Percentiles rank a stretch among this genome's conserved stretches.
Conservation (phyloP, 768 basidiomycete species). For the Galerina sulciceps region DNA sequence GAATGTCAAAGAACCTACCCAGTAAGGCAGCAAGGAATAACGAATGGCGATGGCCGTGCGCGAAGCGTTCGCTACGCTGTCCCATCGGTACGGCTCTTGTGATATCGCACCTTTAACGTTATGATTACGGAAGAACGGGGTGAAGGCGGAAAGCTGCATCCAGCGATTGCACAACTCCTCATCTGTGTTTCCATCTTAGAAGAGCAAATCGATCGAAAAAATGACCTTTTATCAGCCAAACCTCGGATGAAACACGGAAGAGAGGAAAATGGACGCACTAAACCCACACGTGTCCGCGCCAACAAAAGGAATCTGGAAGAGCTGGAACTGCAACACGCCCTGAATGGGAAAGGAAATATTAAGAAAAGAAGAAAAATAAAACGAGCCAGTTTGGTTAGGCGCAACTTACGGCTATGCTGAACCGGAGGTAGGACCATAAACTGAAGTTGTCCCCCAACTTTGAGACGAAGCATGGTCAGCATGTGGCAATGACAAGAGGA, state of each 20-base stretch:
- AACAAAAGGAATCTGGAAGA: slow-evolving; percentile 84
- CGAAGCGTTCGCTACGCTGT: slow-evolving; percentile 75
- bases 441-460: slow-evolving; percentile 81
- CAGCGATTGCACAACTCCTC: slow-evolving; percentile 85
- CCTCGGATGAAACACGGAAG: slow-evolving; percentile 19
- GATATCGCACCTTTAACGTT: slow-evolving; percentile 65
- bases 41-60: slow-evolving; percentile 72
- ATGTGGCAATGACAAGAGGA: slow-evolving; percentile 13
- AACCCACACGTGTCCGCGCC: slow-evolving; percentile 81
- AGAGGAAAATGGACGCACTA: slow-evolving; percentile 34
- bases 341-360: slow-evolving; percentile 33
- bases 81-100: slow-evolving; percentile 87
- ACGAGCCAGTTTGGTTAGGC: slow-evolving; percentile 14
- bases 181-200: slow-evolving; percentile 61
- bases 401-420: slow-evolving; percentile 52
- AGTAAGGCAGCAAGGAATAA: slow-evolving; percentile 78
- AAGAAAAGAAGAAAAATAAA: neutral
- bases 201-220: neutral
- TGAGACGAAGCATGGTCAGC: slow-evolving; percentile 8
- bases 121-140: slow-evolving; percentile 85
- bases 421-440: slow-evolving; percentile 73
- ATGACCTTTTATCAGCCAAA: slow-evolving; percentile 10
- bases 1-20: slow-evolving; percentile 50
- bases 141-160: slow-evolving; percentile 87
- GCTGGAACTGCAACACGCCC: slow-evolving; percentile 81